Evolutionary conservation across 129 eudicot species (phyloP).

Genomic region (Tanacetum coccineum): DNA sequence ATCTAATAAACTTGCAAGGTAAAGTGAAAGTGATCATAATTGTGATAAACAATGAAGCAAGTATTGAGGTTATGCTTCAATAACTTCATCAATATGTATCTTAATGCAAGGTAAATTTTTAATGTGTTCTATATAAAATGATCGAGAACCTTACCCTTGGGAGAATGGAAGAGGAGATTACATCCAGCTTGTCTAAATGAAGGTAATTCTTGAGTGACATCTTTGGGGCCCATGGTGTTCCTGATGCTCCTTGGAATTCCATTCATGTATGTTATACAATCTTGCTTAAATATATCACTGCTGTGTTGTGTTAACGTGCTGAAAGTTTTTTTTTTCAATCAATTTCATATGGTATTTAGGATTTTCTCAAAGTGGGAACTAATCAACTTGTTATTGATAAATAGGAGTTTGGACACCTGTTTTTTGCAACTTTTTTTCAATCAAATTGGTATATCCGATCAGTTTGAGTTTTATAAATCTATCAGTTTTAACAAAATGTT

Average conservation of each 20-base stretch:
- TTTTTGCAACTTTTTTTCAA: too few relatives aligned
- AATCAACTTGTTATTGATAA: too few relatives aligned
- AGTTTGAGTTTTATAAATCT: background rate
- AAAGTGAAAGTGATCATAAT: background rate
- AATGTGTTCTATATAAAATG: background rate
- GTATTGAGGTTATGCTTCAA: background rate
- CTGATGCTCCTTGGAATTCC: constrained; percentile 22
- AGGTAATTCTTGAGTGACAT: constrained; percentile 36
- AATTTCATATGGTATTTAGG: too few relatives aligned
- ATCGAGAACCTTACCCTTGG: constrained; percentile 24
- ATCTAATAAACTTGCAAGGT: constrained; percentile 33
- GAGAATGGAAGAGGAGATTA: constrained; percentile 18
- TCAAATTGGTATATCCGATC: too few relatives aligned
- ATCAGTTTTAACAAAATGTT: background rate
- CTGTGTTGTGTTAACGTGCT: background rate
- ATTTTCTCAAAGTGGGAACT: too few relatives aligned
- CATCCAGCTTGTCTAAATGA: constrained; percentile 30
- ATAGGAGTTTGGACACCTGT: too few relatives aligned
- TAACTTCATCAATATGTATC: background rate
- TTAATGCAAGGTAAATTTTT: too few relatives aligned
- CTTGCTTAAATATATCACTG: background rate
- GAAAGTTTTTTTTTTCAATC: background rate
- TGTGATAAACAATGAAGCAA: background rate
- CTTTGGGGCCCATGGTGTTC: constrained; percentile 19
- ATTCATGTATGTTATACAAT: constrained; percentile 23